Evolutionary conservation across 1,139 yeast genomes (phyloP).

Genomic region (Sugiyamaella xylanicola): DNA sequence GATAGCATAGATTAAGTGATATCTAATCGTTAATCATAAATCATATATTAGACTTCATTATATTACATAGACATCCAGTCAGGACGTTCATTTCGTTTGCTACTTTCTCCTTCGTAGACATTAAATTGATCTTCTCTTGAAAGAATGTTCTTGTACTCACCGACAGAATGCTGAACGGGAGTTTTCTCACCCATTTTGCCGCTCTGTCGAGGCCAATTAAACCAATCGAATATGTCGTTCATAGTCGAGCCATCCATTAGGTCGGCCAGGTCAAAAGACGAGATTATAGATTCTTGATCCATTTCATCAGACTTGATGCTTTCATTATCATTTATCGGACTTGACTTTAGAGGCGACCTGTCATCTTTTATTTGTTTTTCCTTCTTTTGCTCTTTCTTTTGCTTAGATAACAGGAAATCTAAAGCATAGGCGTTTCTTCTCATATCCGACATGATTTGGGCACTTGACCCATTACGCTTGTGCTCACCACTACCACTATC

Average conservation of each 20-base stretch:
- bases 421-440: slow-evolving; percentile 33
- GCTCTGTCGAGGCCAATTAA: slow-evolving; percentile 31
- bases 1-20: not conserved
- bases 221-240: slow-evolving; percentile 28
- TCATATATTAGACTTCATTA: not conserved
- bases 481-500: slow-evolving; percentile 7
- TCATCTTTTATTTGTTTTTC: slow-evolving; percentile 2
- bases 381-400: slow-evolving; percentile 9
- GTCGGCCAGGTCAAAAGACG: slow-evolving; percentile 14
- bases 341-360: not conserved
- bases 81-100: slow-evolving; percentile 9
- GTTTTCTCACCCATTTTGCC: slow-evolving; percentile 19
- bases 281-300: slow-evolving; percentile 12
- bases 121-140: slow-evolving; percentile 20
- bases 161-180: slow-evolving; percentile 27
- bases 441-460: slow-evolving; percentile 32
- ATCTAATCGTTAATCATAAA: not conserved
- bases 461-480: slow-evolving; percentile 20
- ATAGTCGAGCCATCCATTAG: slow-evolving; percentile 18
- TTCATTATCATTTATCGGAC: slow-evolving; percentile 10
- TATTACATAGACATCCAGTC: slow-evolving; percentile 18
- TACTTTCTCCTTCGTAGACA: slow-evolving; percentile 1
- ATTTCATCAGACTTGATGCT: slow-evolving; percentile 12
- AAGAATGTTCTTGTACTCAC: slow-evolving; percentile 27
- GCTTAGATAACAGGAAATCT: slow-evolving; percentile 29